Conservation (phyloP, 805 yeast genomes). For the Wickerhamomyces mucosus region DNA sequence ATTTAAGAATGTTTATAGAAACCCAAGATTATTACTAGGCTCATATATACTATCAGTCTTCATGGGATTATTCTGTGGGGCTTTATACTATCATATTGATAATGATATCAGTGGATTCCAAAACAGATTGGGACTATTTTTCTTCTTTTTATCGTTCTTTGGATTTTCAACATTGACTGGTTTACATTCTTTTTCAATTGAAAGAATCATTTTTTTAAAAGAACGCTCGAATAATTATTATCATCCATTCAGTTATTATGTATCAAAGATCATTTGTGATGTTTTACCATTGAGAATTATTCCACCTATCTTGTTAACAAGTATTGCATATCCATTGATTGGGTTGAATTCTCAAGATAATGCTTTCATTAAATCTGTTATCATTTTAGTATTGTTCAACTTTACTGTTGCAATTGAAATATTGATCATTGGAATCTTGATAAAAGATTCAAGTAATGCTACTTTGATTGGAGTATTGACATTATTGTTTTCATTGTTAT, state of each 20-base stretch:
- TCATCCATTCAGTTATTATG: conserved; percentile 75
- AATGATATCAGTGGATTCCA: conserved; percentile 96
- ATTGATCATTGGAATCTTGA: conserved; percentile 76
- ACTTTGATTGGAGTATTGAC: conserved; percentile 81
- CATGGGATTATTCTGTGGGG: conserved; percentile 80
- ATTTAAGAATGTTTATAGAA: conserved; percentile 85
- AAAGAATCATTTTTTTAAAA: conserved; percentile 80
- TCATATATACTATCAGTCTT: conserved; percentile 72
- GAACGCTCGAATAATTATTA: conserved; percentile 95
- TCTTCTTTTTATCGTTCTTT: conserved; percentile 82
- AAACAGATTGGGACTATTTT: conserved; percentile 87
- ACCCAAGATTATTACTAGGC: conserved; percentile 79
- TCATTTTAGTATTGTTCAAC: conserved; percentile 73
- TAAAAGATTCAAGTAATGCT: conserved; percentile 88
- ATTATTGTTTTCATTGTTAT: conserved; percentile 73
- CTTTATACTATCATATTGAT: conserved; percentile 69
- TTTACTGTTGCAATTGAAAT: conserved; percentile 79
- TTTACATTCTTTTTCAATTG: conserved; percentile 78
- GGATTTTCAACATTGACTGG: conserved; percentile 94
- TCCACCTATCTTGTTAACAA: conserved; percentile 79
- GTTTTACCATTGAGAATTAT: conserved; percentile 83
- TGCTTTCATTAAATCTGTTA: conserved; percentile 61
- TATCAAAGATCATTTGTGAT: conserved; percentile 82
- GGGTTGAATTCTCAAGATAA: conserved; percentile 74
- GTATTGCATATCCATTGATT: conserved; percentile 82